Evolutionary conservation across 1,139 yeast species (phyloP).

Genomic region (Nakaseomyces sp.): DNA sequence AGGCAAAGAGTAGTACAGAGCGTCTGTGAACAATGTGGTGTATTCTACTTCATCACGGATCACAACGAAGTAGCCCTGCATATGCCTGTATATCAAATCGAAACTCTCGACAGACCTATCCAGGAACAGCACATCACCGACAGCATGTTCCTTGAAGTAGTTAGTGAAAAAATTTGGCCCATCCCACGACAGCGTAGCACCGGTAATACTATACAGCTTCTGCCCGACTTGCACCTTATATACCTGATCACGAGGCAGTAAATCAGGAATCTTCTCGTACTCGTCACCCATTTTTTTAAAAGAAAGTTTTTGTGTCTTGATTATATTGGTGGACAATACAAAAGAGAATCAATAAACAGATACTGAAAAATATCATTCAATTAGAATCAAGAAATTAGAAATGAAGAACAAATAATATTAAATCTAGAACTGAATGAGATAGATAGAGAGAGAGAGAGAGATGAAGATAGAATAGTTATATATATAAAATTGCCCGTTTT

Average conservation of each 20-base stretch:
- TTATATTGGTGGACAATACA: background rate
- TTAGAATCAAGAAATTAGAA: no score
- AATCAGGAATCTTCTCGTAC: slow-evolving; percentile 38
- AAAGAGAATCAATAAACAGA: no score
- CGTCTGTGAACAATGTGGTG: slow-evolving; percentile 56
- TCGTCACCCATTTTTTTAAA: background rate
- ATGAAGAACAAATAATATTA: no score
- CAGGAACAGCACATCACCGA: slow-evolving; percentile 39
- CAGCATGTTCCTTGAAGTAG: slow-evolving; percentile 28
- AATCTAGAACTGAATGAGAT: no score
- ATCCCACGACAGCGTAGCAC: slow-evolving; percentile 76
- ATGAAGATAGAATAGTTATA: no score
- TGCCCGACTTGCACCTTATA: slow-evolving; percentile 67
- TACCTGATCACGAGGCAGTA: slow-evolving; percentile 55
- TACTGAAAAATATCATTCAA: no score
- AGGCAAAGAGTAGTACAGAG: slow-evolving; percentile 57
- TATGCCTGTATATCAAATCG: slow-evolving; percentile 52
- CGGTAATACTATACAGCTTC: slow-evolving; percentile 49
- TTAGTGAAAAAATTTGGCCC: slow-evolving; percentile 44
- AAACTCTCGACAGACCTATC: slow-evolving; percentile 67
- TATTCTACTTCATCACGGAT: slow-evolving; percentile 51
- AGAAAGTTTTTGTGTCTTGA: background rate
- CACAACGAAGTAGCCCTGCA: slow-evolving; percentile 63
- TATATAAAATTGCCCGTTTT: no score
- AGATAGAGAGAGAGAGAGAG: no score